Base-by-base conservation (phyloP, 179 eudicot genomes). In the Beta lomatogona region DNA sequence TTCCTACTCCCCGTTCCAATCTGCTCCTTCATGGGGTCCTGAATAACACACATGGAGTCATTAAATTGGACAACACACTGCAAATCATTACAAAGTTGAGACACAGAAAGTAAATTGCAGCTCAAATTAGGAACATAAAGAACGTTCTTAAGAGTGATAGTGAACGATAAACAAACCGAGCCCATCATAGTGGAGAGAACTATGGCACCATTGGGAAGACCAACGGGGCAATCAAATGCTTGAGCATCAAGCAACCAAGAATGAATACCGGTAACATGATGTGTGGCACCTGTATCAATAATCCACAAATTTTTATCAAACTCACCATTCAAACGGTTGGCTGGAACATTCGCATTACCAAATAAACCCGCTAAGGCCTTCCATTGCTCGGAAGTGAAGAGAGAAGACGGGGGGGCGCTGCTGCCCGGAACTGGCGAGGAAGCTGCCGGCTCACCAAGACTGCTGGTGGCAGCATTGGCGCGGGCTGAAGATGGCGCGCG, bases 101-200 rank as follows among this genome's bases (percentile, higher is more conserved):
- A 50, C 1, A 71, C n/a, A 4, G 58, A 46, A 2, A 53, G 55
- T 6, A 74, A 7, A 36, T 59, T 58, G 19, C 52, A 59, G 2
- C 18, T 36, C 61, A 75, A 75, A 1, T 75, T 36, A 1, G 78
- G 78, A n/a, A 75, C 78, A 75, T 36, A 60, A 18, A 75, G 68
- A n/a, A 75, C 78, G 31, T 31, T 53, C 6, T 9, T 36, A 2
- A 75, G 22, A 7, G 54, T 59, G 6, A 75, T 22, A 2, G 2
- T 6, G 44, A 18, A 0, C 0, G 68, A 58, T 0, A 75, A 3
- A 59, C 4, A 2, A 3, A 45, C 68, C 9, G 68, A 36, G 5
- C 78, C 78, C 18, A 58, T 48, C 31, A 18, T 14, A 3, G 52
- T 57, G 6, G 52, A 66, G 5, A 31, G 6, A 0, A 58, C 66